A percentile compares a stretch with the other conserved stretches of the same genome.
These are phyloP conservation scores for Plasmodium coatneyi DNA, from an alignment of 169 alveolate species.

Conservation along the genomic window DNA sequence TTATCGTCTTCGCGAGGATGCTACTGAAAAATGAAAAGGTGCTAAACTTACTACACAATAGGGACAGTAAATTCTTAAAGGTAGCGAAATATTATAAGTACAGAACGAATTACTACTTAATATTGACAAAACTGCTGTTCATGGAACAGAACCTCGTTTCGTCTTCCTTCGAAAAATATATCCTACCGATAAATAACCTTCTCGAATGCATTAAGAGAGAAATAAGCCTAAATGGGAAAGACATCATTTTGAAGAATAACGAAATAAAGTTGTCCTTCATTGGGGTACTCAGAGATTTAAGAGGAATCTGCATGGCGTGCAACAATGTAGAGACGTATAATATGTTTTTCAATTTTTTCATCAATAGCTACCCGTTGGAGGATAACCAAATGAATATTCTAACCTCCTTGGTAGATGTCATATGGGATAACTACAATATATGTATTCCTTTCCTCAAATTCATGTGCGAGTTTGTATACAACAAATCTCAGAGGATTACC, in stretches of 20 bases:
- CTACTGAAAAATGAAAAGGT: constrained; percentile 92
- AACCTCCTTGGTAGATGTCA: constrained; percentile 89
- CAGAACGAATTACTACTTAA: constrained; percentile 92
- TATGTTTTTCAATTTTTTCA: constrained; percentile 91
- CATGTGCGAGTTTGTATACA: constrained; percentile 89
- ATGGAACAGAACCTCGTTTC: constrained; percentile 86
- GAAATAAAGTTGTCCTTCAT: constrained; percentile 87
- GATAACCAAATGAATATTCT: constrained; percentile 85
- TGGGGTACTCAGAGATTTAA: constrained; percentile 92
- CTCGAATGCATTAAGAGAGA: constrained; percentile 81
- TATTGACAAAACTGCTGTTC: constrained; percentile 91
- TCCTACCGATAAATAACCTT: constrained; percentile 85
- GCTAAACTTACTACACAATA: constrained; percentile 80
- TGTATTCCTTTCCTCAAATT: constrained; percentile 92
- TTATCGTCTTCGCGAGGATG: constrained; percentile 93
- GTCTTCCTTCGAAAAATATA: constrained; percentile 86
- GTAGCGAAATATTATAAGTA: constrained; percentile 87
- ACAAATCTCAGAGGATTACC: constrained; percentile 91
- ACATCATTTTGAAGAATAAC: constrained; percentile 75
- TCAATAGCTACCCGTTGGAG: constrained; percentile 89
- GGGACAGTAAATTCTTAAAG: constrained; percentile 80
- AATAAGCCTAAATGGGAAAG: constrained; percentile 78
- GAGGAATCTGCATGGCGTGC: constrained; percentile 90
- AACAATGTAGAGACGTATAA: constrained; percentile 87
- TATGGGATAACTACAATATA: constrained; percentile 93